phyloP scores from a whole-genome alignment of 1,284 basidiomycete genomes.

The Moesziomyces sp. region DNA sequence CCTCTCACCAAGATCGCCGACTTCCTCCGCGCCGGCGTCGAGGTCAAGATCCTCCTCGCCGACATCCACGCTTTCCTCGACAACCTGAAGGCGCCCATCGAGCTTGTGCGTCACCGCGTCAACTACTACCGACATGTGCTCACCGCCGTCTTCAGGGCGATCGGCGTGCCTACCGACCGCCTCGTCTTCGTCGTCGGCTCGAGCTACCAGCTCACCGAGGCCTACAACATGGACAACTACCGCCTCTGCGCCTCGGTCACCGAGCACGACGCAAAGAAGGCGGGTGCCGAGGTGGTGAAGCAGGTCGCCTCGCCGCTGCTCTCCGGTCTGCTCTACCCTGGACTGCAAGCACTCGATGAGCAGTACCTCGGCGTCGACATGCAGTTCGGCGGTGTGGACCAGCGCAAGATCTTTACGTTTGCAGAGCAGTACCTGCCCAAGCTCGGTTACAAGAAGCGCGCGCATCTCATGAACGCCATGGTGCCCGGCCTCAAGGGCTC shows the following conservation, averaged over 20 bases:
- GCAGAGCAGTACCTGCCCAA: slow-evolving; percentile 93
- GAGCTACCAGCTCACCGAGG: slow-evolving; percentile 87
- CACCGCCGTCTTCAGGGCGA: slow-evolving; percentile 82
- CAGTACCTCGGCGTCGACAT: slow-evolving; percentile 96
- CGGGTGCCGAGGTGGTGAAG: slow-evolving; percentile 99
- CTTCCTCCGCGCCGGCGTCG: slow-evolving; percentile 90
- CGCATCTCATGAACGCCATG: slow-evolving; percentile 99
- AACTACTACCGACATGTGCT: slow-evolving; percentile 90
- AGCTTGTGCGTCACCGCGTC: slow-evolving; percentile 87
- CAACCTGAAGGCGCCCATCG: slow-evolving; percentile 96
- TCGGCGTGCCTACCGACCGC: slow-evolving; percentile 87
- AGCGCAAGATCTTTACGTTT: slow-evolving; percentile 99
- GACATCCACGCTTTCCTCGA: slow-evolving; percentile 98
- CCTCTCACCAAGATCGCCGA: slow-evolving; percentile 95
- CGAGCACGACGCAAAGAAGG: slow-evolving; percentile 96
- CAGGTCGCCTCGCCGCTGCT: slow-evolving; percentile 92
- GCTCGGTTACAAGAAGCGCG: slow-evolving; percentile 92
- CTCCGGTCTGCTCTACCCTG: slow-evolving; percentile 92
- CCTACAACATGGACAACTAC: slow-evolving; percentile 97
- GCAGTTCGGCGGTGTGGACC: slow-evolving; percentile 98
- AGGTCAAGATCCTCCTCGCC: slow-evolving; percentile 89
- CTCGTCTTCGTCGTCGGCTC: slow-evolving; percentile 83
- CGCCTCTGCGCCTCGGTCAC: slow-evolving; percentile 86
- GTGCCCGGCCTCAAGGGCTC: slow-evolving; percentile 92
- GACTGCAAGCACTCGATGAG: slow-evolving; percentile 95